A percentile compares a stretch with the other conserved stretches of the same genome.
These are phyloP conservation scores for Taphrina confusa DNA, from an alignment of 1,139 yeast species.

Conservation along the genomic window DNA sequence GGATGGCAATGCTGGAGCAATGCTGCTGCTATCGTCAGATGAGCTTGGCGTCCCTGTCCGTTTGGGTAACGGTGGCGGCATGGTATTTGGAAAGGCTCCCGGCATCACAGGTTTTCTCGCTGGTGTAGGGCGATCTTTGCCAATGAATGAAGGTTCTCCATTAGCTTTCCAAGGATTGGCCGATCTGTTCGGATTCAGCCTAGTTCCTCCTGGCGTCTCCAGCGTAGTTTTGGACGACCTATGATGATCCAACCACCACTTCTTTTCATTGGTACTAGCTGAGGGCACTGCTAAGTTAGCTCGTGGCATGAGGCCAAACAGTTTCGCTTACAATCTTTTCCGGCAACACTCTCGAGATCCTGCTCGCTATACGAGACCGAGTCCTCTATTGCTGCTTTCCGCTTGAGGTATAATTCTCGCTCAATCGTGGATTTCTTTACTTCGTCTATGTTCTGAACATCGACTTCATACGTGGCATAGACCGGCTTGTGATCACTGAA, in stretches of 20 bases:
- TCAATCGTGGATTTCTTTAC: conserved; percentile 59
- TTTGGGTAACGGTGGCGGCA: conserved; percentile 24
- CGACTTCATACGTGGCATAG: conserved; percentile 69
- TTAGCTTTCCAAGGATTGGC: conserved; percentile 67
- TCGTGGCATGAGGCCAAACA: too few species aligned
- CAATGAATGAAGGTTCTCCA: conserved; percentile 50
- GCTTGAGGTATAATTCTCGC: conserved; percentile 56
- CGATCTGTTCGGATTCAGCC: conserved; percentile 65
- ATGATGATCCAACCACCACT: conserved; percentile 93
- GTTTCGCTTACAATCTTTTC: conserved; percentile 20
- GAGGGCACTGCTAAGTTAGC: conserved; percentile 59
- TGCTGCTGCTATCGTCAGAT: background rate
- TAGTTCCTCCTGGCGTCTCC: conserved; percentile 49
- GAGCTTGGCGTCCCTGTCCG: conserved; percentile 12
- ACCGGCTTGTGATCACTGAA: conserved; percentile 97
- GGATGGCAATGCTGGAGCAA: conserved; percentile 18
- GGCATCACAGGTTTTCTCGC: conserved; percentile 12
- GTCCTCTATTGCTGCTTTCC: conserved; percentile 48
- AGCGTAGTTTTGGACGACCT: conserved; percentile 65
- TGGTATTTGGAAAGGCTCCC: conserved; percentile 2
- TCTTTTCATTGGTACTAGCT: conserved; percentile 75
- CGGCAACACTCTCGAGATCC: conserved; percentile 29
- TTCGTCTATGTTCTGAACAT: conserved; percentile 71
- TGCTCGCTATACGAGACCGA: conserved; percentile 47
- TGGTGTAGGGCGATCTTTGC: conserved; percentile 13